These are phyloP conservation scores for Talaromyces proteolyticus DNA, from an alignment of 495 filamentous ascomycete genomes.

Conservation along the genomic window DNA sequence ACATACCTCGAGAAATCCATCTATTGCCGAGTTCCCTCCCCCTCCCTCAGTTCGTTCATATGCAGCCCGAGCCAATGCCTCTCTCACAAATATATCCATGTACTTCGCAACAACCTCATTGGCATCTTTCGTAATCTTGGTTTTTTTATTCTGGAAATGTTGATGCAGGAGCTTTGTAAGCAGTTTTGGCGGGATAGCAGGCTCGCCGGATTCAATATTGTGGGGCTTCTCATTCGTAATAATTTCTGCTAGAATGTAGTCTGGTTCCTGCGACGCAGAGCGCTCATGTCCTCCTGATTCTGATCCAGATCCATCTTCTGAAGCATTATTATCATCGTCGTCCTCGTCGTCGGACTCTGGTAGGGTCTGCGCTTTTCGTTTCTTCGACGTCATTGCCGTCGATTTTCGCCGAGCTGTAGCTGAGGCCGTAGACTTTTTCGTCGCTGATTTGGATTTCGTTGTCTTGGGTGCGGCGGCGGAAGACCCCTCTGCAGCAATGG, in stretches of 20 bases:
- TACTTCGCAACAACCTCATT: slow-evolving; percentile 76
- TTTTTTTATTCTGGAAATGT: slow-evolving; percentile 64
- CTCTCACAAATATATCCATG: slow-evolving; percentile 85
- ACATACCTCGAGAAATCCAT: slow-evolving; percentile 71
- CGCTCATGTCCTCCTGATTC: slow-evolving; percentile 15
- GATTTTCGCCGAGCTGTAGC: slow-evolving; percentile 12
- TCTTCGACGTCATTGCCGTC: slow-evolving; percentile 8
- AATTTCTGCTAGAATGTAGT: slow-evolving; percentile 43
- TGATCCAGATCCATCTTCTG: slow-evolving; percentile 12
- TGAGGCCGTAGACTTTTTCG: slow-evolving; percentile 7
- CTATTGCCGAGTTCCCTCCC: slow-evolving; percentile 25
- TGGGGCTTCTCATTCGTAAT: slow-evolving; percentile 19
- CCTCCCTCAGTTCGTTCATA: slow-evolving; percentile 54
- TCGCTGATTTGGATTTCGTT: slow-evolving; percentile 15
- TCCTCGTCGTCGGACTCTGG: slow-evolving; percentile 3
- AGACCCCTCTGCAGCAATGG: slow-evolving; percentile 15
- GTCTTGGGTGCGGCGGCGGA: slow-evolving; percentile 24
- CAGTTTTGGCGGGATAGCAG: slow-evolving; percentile 66
- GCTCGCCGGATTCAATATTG: slow-evolving; percentile 31
- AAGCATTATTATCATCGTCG: slow-evolving; percentile 6
- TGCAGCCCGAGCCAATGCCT: slow-evolving; percentile 79
- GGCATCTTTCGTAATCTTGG: slow-evolving; percentile 73
- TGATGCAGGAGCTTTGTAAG: slow-evolving; percentile 72
- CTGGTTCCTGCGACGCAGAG: slow-evolving; percentile 26
- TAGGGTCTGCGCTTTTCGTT: slow-evolving; percentile 8